These are phyloP conservation scores for Akanthomyces uredinophilus DNA, from an alignment of 2,329 filamentous ascomycete genomes.

Conservation along the genomic window DNA sequence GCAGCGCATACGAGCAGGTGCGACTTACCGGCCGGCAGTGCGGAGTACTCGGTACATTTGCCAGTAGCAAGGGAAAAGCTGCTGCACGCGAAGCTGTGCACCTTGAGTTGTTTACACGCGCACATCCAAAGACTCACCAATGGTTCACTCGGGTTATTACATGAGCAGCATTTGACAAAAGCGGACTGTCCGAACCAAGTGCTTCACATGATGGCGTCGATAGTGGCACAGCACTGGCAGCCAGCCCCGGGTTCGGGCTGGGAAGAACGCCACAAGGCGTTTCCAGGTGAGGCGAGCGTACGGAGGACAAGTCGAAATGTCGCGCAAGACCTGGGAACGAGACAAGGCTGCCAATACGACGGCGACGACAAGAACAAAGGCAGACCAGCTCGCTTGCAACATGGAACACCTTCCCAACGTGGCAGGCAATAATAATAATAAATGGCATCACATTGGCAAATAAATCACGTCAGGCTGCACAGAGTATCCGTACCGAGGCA, in stretches of 20 bases:
- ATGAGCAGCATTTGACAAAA: not conserved
- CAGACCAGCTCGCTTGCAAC: not conserved
- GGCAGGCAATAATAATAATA: conserved; percentile 6
- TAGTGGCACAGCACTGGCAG: not conserved
- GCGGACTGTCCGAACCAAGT: not conserved
- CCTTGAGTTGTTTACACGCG: not conserved
- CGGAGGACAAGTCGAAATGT: not conserved
- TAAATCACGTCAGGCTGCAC: not conserved
- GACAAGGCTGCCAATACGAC: not conserved
- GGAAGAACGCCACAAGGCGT: conserved; percentile 4
- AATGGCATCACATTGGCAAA: not conserved
- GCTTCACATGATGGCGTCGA: conserved; percentile 10
- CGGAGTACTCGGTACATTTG: too few relatives aligned
- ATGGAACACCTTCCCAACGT: not conserved
- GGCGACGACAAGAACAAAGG: not conserved
- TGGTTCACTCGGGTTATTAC: not conserved
- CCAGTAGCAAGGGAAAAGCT: not conserved
- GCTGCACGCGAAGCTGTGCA: not conserved
- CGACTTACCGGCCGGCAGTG: not conserved
- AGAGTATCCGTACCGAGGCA: not conserved
- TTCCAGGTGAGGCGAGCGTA: conserved; percentile 12
- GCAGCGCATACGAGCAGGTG: not conserved
- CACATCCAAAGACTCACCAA: not conserved
- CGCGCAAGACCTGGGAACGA: not conserved
- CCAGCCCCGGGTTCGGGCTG: not conserved